Evolutionary conservation across 129 eudicot genomes (phyloP).

Genomic region (Flaveria brownii): DNA sequence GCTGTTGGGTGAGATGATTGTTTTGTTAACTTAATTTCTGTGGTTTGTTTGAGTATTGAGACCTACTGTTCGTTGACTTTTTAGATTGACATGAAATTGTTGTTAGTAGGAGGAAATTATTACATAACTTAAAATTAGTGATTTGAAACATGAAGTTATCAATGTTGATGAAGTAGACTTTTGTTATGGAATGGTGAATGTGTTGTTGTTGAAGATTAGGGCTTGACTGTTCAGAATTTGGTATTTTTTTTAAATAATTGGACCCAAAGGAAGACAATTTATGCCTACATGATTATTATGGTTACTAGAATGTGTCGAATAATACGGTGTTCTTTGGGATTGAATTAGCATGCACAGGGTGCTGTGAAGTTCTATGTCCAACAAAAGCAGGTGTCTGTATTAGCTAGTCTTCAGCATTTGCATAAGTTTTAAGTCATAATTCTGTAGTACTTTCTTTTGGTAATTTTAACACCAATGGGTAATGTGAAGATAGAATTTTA

Average conservation of each 20-base stretch:
- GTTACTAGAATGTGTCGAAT: not conserved
- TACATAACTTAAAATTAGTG: not conserved
- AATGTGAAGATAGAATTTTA: not conserved
- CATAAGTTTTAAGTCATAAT: constrained; percentile 1
- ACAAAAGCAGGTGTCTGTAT: not conserved
- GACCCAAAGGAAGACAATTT: constrained; percentile 10
- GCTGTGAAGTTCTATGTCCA: not conserved
- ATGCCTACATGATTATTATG: not conserved
- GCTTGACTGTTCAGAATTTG: constrained; percentile 19
- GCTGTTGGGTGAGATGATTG: constrained; percentile 56
- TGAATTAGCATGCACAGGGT: not conserved
- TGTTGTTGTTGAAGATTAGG: not conserved
- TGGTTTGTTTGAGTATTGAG: not conserved
- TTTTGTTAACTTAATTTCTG: not conserved
- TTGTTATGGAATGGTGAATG: constrained; percentile 5
- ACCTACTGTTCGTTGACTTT: constrained; percentile 32
- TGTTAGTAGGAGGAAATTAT: constrained; percentile 3
- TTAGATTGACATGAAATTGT: constrained; percentile 8
- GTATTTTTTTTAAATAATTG: not conserved
- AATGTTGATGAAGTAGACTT: not conserved
- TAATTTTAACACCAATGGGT: not conserved
- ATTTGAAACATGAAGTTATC: not conserved
- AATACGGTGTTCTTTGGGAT: not conserved
- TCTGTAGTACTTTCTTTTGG: not conserved
- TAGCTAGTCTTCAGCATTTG: not conserved